Conservation (phyloP, 140 eudicot species). For the Anethum foeniculum region DNA sequence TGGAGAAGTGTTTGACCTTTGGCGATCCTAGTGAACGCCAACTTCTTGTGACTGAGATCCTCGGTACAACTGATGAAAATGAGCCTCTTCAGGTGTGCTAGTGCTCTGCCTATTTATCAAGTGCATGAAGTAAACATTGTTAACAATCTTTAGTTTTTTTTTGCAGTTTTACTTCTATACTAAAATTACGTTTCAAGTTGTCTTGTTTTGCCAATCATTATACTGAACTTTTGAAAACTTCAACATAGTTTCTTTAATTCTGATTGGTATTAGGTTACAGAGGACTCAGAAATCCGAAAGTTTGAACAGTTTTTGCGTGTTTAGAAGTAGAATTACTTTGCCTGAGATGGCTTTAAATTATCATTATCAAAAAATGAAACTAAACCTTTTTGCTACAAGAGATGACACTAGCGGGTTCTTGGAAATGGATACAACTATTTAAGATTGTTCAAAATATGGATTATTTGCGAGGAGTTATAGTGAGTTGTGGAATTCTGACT, state of each 20-base stretch:
- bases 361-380: background rate
- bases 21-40: conserved; percentile 13
- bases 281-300: background rate
- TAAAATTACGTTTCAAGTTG: background rate
- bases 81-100: conserved; percentile 13
- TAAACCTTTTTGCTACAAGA: background rate
- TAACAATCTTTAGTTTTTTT: background rate
- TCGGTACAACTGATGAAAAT: conserved; percentile 8
- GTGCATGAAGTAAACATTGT: background rate
- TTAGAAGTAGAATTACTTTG: background rate
- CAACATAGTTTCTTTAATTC: background rate
- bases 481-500: background rate
- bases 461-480: background rate
- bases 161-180: background rate
- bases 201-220: background rate
- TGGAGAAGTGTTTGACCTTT: conserved; percentile 50
- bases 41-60: conserved; percentile 5
- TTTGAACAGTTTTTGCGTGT: background rate
- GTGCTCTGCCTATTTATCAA: background rate
- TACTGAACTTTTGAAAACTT: background rate
- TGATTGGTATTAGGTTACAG: background rate
- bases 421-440: background rate
- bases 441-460: background rate
- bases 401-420: background rate
- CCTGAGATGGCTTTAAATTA: background rate